A percentile compares a stretch with the other conserved stretches of the same genome.
phyloP scores from a whole-genome alignment of 768 basidiomycete species.

The Favolaschia claudopus region DNA sequence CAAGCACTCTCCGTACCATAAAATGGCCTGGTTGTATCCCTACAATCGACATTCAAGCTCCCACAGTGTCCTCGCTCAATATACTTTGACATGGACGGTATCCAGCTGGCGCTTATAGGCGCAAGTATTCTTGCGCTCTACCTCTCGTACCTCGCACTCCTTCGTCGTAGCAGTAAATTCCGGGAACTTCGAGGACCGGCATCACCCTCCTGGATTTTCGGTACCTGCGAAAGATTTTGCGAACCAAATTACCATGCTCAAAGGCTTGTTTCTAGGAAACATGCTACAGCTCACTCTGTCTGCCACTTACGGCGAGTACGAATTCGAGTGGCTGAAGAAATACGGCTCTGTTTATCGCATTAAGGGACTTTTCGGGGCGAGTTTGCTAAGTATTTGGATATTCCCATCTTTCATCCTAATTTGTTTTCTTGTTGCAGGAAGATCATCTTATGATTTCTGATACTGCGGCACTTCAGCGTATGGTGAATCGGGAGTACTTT shows the following conservation, averaged over 20 bases:
- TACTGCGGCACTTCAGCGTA: background rate
- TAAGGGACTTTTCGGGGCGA: background rate
- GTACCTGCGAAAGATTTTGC: background rate
- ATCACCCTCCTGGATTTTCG: background rate
- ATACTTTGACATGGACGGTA: too few relatives aligned
- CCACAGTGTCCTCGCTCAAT: too few relatives aligned
- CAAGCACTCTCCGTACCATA: too few relatives aligned
- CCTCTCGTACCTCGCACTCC: too few relatives aligned
- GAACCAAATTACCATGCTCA: too few relatives aligned
- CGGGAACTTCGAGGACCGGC: background rate
- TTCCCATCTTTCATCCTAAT: background rate
- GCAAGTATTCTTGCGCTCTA: too few relatives aligned
- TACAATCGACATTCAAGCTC: too few relatives aligned
- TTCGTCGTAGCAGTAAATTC: too few relatives aligned
- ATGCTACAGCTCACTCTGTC: background rate
- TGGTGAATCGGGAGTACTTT: constrained; percentile 3
- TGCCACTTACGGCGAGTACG: background rate
- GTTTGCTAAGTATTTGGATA: background rate
- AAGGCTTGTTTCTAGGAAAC: background rate
- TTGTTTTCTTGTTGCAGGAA: background rate
- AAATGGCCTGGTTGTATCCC: too few relatives aligned
- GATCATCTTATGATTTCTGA: background rate
- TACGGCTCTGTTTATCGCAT: background rate
- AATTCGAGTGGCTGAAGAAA: background rate
- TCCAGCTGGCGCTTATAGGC: too few relatives aligned